Conservation (phyloP, 805 yeast genomes). For the Dipodascus albidus region DNA sequence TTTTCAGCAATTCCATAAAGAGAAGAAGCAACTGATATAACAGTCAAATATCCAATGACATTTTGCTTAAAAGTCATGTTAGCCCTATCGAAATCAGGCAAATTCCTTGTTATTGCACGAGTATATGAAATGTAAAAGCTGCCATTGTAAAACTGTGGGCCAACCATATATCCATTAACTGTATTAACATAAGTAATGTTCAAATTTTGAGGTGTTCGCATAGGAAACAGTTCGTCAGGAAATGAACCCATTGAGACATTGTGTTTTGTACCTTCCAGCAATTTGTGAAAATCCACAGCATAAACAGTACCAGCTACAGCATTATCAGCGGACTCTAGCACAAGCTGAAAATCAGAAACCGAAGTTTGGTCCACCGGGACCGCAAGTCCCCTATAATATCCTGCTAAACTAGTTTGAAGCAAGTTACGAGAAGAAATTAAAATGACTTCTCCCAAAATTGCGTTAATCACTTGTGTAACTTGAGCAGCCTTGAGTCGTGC, state of each 20-base stretch:
- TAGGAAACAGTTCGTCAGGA: neutral
- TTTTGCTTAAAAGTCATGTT: constrained; percentile 5
- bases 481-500: constrained; percentile 76
- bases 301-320: constrained; percentile 14
- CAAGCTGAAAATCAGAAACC: constrained; percentile 9
- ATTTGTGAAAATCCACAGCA: constrained; percentile 4
- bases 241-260: neutral
- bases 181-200: constrained; percentile 4
- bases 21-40: constrained; percentile 39
- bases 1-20: constrained; percentile 30
- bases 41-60: constrained; percentile 50
- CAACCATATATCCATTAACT: constrained; percentile 9
- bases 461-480: constrained; percentile 52
- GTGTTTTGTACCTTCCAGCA: constrained; percentile 3
- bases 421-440: constrained; percentile 50
- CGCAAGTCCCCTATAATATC: constrained; percentile 23
- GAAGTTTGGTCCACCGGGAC: neutral
- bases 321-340: constrained; percentile 15
- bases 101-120: constrained; percentile 11
- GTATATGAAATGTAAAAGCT: constrained; percentile 13
- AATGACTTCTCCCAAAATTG: constrained; percentile 53
- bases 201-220: neutral
- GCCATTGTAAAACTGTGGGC: constrained; percentile 10
- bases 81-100: constrained; percentile 10
- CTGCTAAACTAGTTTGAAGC: constrained; percentile 44